Percentiles rank a stretch among this genome's conserved stretches.
phyloP scores from a whole-genome alignment of 2,329 filamentous ascomycete species.

The Phaeomoniella chlamydospora region DNA sequence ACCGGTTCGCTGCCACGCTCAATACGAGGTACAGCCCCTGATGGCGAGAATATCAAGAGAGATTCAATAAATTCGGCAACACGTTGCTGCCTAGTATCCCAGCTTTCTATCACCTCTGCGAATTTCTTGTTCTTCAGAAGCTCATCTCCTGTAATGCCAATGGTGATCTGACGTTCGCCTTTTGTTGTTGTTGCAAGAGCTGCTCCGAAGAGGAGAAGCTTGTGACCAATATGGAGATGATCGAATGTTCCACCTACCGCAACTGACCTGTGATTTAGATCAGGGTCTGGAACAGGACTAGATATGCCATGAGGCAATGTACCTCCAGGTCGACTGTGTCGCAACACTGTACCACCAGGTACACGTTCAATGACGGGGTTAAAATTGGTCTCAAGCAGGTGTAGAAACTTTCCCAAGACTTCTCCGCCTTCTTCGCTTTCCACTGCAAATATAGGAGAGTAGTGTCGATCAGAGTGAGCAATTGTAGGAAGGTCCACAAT shows the following conservation, averaged over 20 bases:
- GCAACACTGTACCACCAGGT: constrained; percentile 5
- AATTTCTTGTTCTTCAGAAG: constrained; percentile 83
- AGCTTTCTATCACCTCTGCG: constrained; percentile 64
- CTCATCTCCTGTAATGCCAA: constrained; percentile 81
- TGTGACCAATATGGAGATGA: constrained; percentile 88
- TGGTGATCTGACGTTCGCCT: constrained; percentile 40
- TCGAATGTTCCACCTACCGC: constrained; percentile 92
- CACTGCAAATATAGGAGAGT: constrained; percentile 7
- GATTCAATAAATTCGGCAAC: constrained; percentile 57
- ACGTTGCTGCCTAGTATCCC: constrained; percentile 56
- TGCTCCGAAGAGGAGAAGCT: constrained; percentile 83
- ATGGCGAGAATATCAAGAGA: constrained; percentile 43
- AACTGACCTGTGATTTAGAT: constrained; percentile 42
- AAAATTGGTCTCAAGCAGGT: constrained; percentile 6
- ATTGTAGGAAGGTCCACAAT: constrained; percentile 34
- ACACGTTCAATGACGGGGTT: constrained; percentile 6
- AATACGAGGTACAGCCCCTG: constrained; percentile 18
- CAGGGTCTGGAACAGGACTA: constrained; percentile 10
- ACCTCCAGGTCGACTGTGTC: background rate
- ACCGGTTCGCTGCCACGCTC: constrained; percentile 18
- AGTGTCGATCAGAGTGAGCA: constrained; percentile 20
- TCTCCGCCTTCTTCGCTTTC: constrained; percentile 26
- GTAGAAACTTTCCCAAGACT: constrained; percentile 22
- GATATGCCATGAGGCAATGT: background rate
- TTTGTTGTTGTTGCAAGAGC: constrained; percentile 48